phyloP scores from a whole-genome alignment of 2,329 filamentous ascomycete genomes.

The Stemphylium vesicarium region DNA sequence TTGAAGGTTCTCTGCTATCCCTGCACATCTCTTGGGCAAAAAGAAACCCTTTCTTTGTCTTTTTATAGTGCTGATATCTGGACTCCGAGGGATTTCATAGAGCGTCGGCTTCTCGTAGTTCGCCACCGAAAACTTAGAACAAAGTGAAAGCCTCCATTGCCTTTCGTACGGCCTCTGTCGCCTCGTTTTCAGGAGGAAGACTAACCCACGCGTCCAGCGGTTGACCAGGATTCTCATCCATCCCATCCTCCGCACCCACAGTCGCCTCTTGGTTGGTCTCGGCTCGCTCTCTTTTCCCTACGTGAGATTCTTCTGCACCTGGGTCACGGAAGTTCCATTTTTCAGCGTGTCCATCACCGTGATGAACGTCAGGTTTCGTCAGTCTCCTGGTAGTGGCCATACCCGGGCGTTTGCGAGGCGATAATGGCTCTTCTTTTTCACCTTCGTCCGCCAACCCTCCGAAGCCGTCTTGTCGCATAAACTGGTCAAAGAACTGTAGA shows the following conservation, averaged over 20 bases:
- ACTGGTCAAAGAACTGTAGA: constrained; percentile 15
- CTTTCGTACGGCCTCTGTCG: constrained; percentile 12
- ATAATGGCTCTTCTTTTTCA: not conserved
- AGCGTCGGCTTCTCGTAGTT: too few species aligned
- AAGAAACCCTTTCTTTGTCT: too few species aligned
- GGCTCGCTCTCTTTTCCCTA: not conserved
- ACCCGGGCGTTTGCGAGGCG: constrained; percentile 10
- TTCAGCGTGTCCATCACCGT: not conserved
- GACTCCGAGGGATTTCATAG: too few species aligned
- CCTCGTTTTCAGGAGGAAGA: constrained; percentile 8
- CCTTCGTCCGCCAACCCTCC: constrained; percentile 6
- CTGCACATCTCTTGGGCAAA: too few species aligned
- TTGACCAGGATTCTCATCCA: constrained; percentile 4
- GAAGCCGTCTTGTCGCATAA: constrained; percentile 15
- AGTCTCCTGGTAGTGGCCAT: not conserved
- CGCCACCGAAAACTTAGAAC: not conserved
- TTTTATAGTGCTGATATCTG: too few species aligned
- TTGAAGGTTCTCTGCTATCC: too few species aligned
- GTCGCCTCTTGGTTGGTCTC: not conserved
- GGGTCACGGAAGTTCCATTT: constrained; percentile 6
- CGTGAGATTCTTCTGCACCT: not conserved
- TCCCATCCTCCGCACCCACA: not conserved
- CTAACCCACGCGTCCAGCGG: constrained; percentile 3
- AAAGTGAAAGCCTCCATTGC: constrained; percentile 11
- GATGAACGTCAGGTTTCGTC: not conserved